A percentile compares a stretch with the other conserved stretches of the same genome.
phyloP scores from a whole-genome alignment of 805 yeast genomes.

The Peterozyma xylosa region DNA sequence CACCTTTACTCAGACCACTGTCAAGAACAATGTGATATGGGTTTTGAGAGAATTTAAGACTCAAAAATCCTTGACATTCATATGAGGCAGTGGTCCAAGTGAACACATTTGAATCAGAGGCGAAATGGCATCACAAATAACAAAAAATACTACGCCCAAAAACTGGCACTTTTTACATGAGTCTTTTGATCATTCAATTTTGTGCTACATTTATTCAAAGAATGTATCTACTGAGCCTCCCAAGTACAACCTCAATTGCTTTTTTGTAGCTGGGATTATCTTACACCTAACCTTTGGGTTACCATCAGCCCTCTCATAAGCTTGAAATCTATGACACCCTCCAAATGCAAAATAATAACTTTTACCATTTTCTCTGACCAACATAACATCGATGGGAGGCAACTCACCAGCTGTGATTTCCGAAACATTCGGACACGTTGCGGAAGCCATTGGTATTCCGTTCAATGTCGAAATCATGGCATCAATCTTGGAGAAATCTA shows the following conservation, averaged over 20 bases:
- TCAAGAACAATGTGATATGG: no score
- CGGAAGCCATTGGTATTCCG: conserved; percentile 57
- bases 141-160: no score
- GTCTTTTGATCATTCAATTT: not conserved
- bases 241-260: conserved; percentile 58
- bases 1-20: no score
- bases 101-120: no score
- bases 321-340: conserved; percentile 86
- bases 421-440: conserved; percentile 41
- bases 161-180: no score
- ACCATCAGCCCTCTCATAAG: conserved; percentile 53
- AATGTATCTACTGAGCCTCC: conserved; percentile 59
- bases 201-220: conserved; percentile 20
- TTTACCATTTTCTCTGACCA: conserved; percentile 56
- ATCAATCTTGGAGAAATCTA: conserved; percentile 66
- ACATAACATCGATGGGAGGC: conserved; percentile 78
- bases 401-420: conserved; percentile 52
- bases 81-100: no score
- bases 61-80: no score
- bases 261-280: conserved; percentile 66
- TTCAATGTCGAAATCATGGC: conserved; percentile 69
- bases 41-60: no score
- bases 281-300: conserved; percentile 56
- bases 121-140: no score
- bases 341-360: conserved; percentile 77